Evolutionary conservation across 306 rosid genomes (phyloP), one percentile per base, ranked within the genome.

Genomic region (Gastrolobium villosum): DNA sequence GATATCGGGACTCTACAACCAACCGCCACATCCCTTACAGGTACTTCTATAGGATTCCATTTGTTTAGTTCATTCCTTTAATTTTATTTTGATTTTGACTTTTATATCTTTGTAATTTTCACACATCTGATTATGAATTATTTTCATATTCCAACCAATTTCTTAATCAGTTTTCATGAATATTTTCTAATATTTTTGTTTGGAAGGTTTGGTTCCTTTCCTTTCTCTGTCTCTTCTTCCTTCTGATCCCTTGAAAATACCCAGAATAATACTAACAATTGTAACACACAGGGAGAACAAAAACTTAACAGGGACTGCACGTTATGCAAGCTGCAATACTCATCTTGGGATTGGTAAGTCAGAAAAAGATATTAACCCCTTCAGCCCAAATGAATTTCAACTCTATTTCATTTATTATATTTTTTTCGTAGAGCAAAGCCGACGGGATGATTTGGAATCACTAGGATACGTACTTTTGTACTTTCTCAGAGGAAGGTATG

Each of bases 361-460:
- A 46, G 59, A 68, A 74, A 54, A 75, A 79, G 48, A 68, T 70
- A 72, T 68, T 41, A 70, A 53, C 13, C 41, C 34, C 30, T 15
- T 74, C 68, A 10, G 50, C 61, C 54, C 31, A 15, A 55, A 71
- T 78, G 49, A 28, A 50, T 8, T 39, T 74, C 14, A 60, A 59
- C 54, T 45, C 31, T 20, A 41, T 39, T 68, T 74, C 65, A 53
- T 74, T 80, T 69, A 26, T 4, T 55, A 49, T 66, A 67, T 85
- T 68, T 63, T 73, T 64, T 83, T 49, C 81, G 30, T 66, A 96
- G 99, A 96, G 92, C 99, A 91, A 93, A 93, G 98, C 83, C 84
- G 99, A 7, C 89, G 98, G 70, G 99, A 96, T 96, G 99, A 96
- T 87, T 87, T 96, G 90, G 99, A 96, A 81, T 96, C 99, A 44